phyloP scores from a whole-genome alignment of 163 green algal genomes.

The Trebouxia gelatinosa region DNA sequence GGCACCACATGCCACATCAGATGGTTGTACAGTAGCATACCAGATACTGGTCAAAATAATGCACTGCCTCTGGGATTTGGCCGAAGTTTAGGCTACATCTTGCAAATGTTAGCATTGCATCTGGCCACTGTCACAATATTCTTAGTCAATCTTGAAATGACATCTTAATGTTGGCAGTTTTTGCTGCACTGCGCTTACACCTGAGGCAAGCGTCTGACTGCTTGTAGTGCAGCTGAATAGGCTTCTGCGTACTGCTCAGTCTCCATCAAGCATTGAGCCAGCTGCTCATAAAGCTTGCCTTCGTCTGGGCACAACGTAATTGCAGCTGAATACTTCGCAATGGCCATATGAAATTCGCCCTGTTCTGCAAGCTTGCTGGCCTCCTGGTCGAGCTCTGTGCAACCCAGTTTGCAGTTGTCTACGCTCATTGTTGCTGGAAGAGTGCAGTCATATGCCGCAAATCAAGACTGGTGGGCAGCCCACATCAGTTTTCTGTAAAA shows the following conservation, averaged over 20 bases:
- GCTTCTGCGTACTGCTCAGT: neutral
- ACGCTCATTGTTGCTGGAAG: too few species aligned
- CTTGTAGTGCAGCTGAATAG: neutral
- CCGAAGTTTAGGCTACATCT: constrained; percentile 16
- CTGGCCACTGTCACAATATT: neutral
- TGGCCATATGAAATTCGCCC: neutral
- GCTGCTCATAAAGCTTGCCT: neutral
- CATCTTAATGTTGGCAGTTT: neutral
- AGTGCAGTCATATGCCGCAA: too few species aligned
- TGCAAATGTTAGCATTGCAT: constrained; percentile 1
- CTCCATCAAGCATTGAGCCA: constrained; percentile 10
- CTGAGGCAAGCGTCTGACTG: neutral
- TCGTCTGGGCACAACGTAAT: neutral
- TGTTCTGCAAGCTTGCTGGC: neutral
- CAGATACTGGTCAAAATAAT: neutral
- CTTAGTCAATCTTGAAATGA: too few species aligned
- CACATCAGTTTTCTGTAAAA: too few species aligned
- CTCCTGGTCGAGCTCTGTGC: too few species aligned
- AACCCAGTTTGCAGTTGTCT: too few species aligned
- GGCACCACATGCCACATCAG: too few species aligned
- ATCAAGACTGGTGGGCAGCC: too few species aligned
- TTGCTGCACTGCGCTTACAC: neutral
- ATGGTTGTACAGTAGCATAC: too few species aligned
- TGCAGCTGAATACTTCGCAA: neutral
- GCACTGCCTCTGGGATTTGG: neutral